Evolutionary conservation across 2,329 filamentous ascomycete genomes (phyloP), one percentile per base, ranked within the genome.

Genomic region (Lomentospora prolificans): DNA sequence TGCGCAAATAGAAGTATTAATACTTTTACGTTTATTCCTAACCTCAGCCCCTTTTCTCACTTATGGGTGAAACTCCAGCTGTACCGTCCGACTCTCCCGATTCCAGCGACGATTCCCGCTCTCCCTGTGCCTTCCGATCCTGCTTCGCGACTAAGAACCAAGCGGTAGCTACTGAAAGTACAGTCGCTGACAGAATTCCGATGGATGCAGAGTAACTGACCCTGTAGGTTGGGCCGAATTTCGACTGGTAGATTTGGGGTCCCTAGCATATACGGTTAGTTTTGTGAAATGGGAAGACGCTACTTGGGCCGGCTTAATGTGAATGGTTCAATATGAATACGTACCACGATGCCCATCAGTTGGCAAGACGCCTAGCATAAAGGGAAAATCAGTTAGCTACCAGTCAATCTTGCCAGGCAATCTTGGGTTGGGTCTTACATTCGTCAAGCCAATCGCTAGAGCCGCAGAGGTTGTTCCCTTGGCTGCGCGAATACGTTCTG

Each of bases 161-260:
- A 1, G 63, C 58, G 3, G 57, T 31, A 12, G 44, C 53, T 5
- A 64, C 60, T 10, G 58, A 52, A 10, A 58, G n/a, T 3, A 69
- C 59, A 2, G 66, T 65, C 10, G 61, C 64, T 10, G 58, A 61
- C 5, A 71, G 59, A 24, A 72, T 58, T 2, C 64, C 66, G 46
- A 71, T 67, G 4, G 67, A 68, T 17, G 64, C 64, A 6, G 64
- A 62, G 60, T 68, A 72, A 58, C 67, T 71, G 10, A 71, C 64
- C 6, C 60, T 61, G 61, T 72, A 72, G 2, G 61, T 65, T 27
- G 70, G 70, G 1, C 70, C 70, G 57, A 70, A 72, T 56, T 64
- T 70, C 3, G 65, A 55, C 56, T 70, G 68, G 58, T 72, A 72
- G 4, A 72, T 67, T 58, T 70, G 69, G 12, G 70, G 70, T 1